Percentiles rank a stretch among this genome's conserved stretches.
Conservation (phyloP, 2,329 filamentous ascomycete species). For the Alternaria sp. region DNA sequence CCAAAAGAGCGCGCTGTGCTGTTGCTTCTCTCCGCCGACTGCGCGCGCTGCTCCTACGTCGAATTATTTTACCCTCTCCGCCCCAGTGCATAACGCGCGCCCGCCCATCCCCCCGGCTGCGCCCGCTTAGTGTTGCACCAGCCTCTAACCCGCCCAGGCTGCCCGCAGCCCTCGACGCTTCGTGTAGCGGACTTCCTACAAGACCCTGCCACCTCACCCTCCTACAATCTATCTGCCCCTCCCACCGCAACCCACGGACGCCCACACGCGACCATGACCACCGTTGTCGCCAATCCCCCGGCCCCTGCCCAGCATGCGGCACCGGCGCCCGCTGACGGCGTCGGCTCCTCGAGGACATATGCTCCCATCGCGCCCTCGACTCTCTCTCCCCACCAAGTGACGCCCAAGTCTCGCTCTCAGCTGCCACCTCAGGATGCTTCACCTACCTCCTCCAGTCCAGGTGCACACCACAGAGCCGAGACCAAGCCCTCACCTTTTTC, state of each 20-base stretch:
- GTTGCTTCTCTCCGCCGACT: background rate
- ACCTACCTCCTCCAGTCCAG: conserved; percentile 49
- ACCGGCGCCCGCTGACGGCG: conserved; percentile 43
- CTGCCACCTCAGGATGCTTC: conserved; percentile 47
- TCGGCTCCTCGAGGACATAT: conserved; percentile 51
- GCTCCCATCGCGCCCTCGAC: conserved; percentile 53
- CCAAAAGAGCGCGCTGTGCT: conserved; percentile 14
- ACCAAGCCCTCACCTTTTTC: conserved; percentile 62
- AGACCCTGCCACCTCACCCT: conserved; percentile 39
- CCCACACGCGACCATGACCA: conserved; percentile 51
- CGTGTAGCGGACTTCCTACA: conserved; percentile 44
- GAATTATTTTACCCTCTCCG: conserved; percentile 7
- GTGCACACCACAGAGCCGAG: conserved; percentile 49
- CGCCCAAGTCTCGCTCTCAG: conserved; percentile 46
- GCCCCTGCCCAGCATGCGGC: conserved; percentile 49
- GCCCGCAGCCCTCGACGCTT: conserved; percentile 41
- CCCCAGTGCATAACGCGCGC: conserved; percentile 1
- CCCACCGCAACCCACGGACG: conserved; percentile 17
- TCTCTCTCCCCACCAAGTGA: conserved; percentile 48
- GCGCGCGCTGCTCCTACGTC: conserved; percentile 10
- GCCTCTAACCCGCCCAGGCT: conserved; percentile 36
- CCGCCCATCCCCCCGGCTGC: conserved; percentile 5
- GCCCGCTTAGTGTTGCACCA: conserved; percentile 28
- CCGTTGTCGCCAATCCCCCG: conserved; percentile 53
- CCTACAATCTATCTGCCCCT: conserved; percentile 41